Evolutionary conservation across 1,284 basidiomycete genomes (phyloP).

Genomic region (Cystobasidiaceae sp.): DNA sequence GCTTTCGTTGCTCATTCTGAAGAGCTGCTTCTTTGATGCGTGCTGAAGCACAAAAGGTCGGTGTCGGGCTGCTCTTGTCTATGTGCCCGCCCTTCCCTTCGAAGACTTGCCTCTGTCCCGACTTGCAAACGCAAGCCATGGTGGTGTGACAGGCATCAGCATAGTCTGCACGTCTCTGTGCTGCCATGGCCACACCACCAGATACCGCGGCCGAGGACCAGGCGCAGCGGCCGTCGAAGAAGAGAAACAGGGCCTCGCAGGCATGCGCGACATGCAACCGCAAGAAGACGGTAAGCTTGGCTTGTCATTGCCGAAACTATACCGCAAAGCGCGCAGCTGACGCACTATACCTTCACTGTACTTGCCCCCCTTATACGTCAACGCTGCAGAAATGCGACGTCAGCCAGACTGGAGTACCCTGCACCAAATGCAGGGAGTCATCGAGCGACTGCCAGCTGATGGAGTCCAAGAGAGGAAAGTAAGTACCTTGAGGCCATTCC

Average conservation of each 20-base stretch:
- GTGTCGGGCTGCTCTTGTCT: background rate
- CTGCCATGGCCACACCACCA: too few relatives aligned
- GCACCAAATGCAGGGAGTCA: background rate
- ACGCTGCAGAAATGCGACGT: constrained; percentile 5
- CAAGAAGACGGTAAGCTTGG: constrained; percentile 6
- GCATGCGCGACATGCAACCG: background rate
- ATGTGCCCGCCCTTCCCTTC: too few relatives aligned
- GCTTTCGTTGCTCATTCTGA: background rate
- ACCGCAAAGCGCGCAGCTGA: too few relatives aligned
- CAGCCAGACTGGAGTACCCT: background rate
- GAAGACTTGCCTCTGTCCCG: too few relatives aligned
- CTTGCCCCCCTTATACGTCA: background rate
- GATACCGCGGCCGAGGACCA: background rate
- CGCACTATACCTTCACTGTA: too few relatives aligned
- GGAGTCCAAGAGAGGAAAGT: constrained; percentile 9
- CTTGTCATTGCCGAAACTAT: too few relatives aligned
- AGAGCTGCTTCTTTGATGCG: background rate
- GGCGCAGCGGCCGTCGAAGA: background rate
- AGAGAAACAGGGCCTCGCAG: background rate
- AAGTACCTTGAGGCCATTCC: too few relatives aligned
- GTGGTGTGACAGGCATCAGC: too few relatives aligned
- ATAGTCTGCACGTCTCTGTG: too few relatives aligned
- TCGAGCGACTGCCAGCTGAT: background rate
- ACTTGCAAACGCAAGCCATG: too few relatives aligned
- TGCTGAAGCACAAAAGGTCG: background rate